phyloP scores from a whole-genome alignment of 2,329 filamentous ascomycete genomes.

The Cercospora berteroae region DNA sequence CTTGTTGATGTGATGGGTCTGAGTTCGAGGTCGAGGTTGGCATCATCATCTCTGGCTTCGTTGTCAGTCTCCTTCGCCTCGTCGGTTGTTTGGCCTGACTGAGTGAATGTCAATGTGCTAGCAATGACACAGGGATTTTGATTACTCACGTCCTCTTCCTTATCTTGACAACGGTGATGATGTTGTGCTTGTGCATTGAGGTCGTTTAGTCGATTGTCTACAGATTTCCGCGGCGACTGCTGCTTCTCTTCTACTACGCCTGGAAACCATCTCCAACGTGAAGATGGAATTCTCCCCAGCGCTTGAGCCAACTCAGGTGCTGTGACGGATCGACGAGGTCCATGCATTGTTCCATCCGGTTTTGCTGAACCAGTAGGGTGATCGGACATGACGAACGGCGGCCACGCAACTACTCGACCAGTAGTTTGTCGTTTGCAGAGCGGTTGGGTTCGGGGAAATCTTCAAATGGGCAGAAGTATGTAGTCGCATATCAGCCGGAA shows the following conservation, averaged over 20 bases:
- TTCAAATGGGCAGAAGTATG: not conserved
- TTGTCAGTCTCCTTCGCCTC: not conserved
- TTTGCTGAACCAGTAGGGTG: not conserved
- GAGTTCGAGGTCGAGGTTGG: not conserved
- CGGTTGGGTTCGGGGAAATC: not conserved
- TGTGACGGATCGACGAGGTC: conserved; percentile 18
- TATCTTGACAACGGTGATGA: not conserved
- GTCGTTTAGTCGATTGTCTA: conserved; percentile 18
- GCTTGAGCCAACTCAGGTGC: conserved; percentile 24
- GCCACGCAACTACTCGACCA: not conserved
- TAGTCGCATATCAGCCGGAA: not conserved
- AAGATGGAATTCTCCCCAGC: conserved; percentile 3
- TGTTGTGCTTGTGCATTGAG: conserved; percentile 3
- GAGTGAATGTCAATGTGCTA: not conserved
- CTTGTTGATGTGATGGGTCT: not conserved
- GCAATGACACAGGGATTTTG: not conserved
- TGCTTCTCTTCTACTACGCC: conserved; percentile 6
- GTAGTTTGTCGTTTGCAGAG: not conserved
- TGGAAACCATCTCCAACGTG: not conserved
- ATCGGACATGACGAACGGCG: not conserved
- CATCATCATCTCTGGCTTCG: not conserved
- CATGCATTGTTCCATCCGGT: conserved; percentile 37
- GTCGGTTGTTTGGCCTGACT: not conserved
- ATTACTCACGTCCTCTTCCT: not conserved
- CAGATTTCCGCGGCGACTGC: conserved; percentile 1